Percentiles rank a stretch among this genome's conserved stretches.
Evolutionary conservation across 805 yeast species (phyloP).

Genomic region (Candida endomychidarum): DNA sequence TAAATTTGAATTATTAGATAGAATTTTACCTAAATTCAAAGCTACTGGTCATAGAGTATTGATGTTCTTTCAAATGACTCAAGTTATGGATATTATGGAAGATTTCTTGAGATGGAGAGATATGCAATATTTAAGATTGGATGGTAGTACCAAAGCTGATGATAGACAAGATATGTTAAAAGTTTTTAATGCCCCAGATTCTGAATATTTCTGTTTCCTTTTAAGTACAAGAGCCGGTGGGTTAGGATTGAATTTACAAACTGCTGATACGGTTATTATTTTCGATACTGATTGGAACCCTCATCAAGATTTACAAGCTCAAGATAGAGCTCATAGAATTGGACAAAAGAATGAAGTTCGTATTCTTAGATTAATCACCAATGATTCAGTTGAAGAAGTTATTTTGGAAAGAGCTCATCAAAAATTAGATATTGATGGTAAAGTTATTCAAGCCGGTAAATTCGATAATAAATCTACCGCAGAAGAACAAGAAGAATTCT

Average conservation of each 20-base stretch:
- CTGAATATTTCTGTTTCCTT: conserved; percentile 76
- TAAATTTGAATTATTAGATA: conserved; percentile 75
- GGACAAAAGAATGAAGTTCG: conserved; percentile 88
- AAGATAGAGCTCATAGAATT: conserved; percentile 87
- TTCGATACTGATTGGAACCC: conserved; percentile 93
- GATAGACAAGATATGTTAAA: conserved; percentile 77
- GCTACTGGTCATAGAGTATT: conserved; percentile 75
- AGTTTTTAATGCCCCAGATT: conserved; percentile 69
- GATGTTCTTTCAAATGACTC: conserved; percentile 87
- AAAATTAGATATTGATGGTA: conserved; percentile 82
- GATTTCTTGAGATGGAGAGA: conserved; percentile 68
- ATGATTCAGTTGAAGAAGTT: conserved; percentile 81
- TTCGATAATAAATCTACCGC: conserved; percentile 84
- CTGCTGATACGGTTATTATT: conserved; percentile 84
- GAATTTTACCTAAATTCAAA: conserved; percentile 72
- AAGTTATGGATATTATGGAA: conserved; percentile 88
- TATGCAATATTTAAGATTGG: conserved; percentile 72
- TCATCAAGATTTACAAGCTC: conserved; percentile 88
- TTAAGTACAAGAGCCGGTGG: conserved; percentile 90
- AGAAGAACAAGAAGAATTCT: conserved; percentile 81
- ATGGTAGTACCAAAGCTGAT: conserved; percentile 82
- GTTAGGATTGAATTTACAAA: conserved; percentile 79
- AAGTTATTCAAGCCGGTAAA: conserved; percentile 89
- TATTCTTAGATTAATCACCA: conserved; percentile 74
- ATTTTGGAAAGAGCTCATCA: conserved; percentile 81